Conservation (phyloP, 306 rosid genomes). For the Begonia fuchsioides region DNA sequence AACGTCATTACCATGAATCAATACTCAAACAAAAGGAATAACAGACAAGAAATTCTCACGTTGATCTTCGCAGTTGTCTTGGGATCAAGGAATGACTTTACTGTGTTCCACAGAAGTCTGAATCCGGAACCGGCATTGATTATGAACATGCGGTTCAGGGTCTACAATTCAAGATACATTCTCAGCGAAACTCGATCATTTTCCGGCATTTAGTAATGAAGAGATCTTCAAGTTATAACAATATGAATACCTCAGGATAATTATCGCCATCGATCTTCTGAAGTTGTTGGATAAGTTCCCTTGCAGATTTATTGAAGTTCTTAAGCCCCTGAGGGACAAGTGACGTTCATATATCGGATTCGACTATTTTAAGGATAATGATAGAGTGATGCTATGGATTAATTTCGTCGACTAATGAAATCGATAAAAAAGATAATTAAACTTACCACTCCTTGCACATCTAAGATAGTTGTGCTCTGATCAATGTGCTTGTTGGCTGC, state of each 20-base stretch:
- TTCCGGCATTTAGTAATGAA: background rate
- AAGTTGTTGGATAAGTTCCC: conserved; percentile 59
- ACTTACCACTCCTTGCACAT: conserved; percentile 92
- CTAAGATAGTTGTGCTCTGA: conserved; percentile 88
- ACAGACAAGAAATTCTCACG: conserved; percentile 21
- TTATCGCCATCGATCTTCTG: conserved; percentile 79
- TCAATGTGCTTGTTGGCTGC: conserved; percentile 85
- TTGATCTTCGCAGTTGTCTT: conserved; percentile 80
- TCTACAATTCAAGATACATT: conserved; percentile 28
- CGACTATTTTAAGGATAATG: background rate
- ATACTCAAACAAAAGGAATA: too few species aligned
- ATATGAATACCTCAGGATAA: conserved; percentile 66
- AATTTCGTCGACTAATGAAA: background rate
- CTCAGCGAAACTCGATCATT: background rate
- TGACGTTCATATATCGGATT: background rate
- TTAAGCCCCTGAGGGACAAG: conserved; percentile 54
- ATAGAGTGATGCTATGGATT: background rate
- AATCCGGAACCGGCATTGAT: conserved; percentile 97
- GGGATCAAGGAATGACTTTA: conserved; percentile 86
- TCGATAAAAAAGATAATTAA: conserved; percentile 3
- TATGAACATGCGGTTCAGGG: conserved; percentile 93
- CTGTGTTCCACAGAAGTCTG: conserved; percentile 86
- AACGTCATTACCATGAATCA: background rate
- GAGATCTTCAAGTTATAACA: background rate
- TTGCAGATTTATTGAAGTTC: conserved; percentile 63